Conservation (phyloP, 2,329 filamentous ascomycete species). For the Fusarium mangiferae region DNA sequence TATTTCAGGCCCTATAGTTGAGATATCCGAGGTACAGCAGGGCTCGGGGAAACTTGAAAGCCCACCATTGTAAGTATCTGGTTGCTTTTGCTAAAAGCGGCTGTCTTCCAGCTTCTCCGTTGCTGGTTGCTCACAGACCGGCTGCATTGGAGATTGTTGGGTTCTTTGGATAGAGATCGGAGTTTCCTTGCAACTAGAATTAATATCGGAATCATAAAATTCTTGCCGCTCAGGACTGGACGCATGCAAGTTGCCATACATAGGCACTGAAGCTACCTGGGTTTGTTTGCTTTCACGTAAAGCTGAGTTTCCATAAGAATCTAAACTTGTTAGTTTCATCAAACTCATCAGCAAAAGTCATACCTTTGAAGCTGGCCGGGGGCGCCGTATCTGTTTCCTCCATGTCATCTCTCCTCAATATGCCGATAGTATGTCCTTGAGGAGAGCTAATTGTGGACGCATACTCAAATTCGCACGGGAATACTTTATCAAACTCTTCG, state of each 20-base stretch:
- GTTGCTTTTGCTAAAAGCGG: constrained; percentile 13
- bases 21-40: constrained; percentile 6
- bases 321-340: neutral
- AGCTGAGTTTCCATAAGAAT: neutral
- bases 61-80: neutral
- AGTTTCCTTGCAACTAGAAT: neutral
- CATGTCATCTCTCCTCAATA: constrained; percentile 41
- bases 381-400: neutral
- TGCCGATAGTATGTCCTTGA: constrained; percentile 40
- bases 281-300: neutral
- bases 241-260: neutral
- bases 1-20: neutral
- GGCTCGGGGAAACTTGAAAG: neutral
- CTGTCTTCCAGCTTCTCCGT: neutral
- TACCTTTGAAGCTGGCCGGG: neutral
- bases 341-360: neutral
- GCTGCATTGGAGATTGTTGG: constrained; percentile 14
- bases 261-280: neutral
- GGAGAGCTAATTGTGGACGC: constrained; percentile 47
- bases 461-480: constrained; percentile 23
- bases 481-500: constrained; percentile 58
- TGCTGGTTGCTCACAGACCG: neutral
- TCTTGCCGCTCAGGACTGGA: neutral
- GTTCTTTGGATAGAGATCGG: neutral
- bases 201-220: neutral